A percentile compares a stretch with the other conserved stretches of the same genome.
phyloP scores from a whole-genome alignment of 192 early-diverging fungal species.

The Coemansia sp. region DNA sequence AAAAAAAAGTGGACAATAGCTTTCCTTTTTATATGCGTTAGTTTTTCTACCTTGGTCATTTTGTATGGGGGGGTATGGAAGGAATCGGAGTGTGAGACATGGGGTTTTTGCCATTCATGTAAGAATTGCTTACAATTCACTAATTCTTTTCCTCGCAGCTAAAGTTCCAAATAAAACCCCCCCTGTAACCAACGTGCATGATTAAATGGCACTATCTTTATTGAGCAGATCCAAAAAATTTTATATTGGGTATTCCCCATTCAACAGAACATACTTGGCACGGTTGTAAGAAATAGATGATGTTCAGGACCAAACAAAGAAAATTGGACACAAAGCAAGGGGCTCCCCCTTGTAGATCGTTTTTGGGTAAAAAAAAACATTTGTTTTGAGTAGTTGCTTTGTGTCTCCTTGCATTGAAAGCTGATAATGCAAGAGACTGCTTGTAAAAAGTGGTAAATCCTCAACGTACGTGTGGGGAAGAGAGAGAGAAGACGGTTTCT shows the following conservation, averaged over 20 bases:
- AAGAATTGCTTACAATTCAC: neutral
- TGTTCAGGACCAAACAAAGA: too few relatives aligned
- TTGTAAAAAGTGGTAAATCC: neutral
- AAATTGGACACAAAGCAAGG: too few relatives aligned
- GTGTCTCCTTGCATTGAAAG: too few relatives aligned
- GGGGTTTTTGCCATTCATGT: constrained; percentile 3
- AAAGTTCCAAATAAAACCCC: neutral
- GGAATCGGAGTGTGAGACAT: neutral
- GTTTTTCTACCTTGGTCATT: neutral
- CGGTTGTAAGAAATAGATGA: too few relatives aligned
- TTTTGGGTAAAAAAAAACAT: neutral
- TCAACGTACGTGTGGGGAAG: neutral
- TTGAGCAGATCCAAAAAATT: too few relatives aligned
- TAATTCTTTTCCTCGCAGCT: too few relatives aligned
- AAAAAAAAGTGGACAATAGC: too few relatives aligned
- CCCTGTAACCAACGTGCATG: constrained; percentile 5
- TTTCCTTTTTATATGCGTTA: too few relatives aligned
- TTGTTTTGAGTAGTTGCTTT: neutral
- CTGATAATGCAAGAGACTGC: constrained; percentile 4
- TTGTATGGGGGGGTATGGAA: neutral
- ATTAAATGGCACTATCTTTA: neutral
- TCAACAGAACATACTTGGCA: too few relatives aligned
- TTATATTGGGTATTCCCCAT: constrained; percentile 5
- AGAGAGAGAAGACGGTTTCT: constrained; percentile 7
- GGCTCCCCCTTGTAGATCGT: neutral